A percentile compares a stretch with the other conserved stretches of the same genome.
phyloP scores from a whole-genome alignment of 306 rosid genomes.

The Geum urbanum region DNA sequence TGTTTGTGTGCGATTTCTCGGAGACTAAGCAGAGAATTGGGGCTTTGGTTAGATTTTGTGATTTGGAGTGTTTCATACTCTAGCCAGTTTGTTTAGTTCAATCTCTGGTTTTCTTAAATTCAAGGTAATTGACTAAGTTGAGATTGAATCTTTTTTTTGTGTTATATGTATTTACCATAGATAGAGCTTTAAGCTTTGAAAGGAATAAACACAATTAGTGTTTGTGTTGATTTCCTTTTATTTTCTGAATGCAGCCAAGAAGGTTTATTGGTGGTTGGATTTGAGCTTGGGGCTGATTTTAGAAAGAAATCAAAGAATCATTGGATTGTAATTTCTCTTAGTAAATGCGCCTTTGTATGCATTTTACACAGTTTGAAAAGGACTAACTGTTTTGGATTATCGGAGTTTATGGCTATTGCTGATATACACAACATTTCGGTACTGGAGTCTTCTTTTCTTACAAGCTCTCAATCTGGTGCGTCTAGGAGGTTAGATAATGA shows the following conservation, averaged over 20 bases:
- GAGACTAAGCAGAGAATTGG: constrained; percentile 18
- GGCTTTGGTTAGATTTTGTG: constrained; percentile 16
- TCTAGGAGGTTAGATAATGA: constrained; percentile 52
- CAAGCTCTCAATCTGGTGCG: constrained; percentile 63
- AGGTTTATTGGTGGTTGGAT: constrained; percentile 20
- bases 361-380: constrained; percentile 45
- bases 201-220: not conserved
- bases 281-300: constrained; percentile 32
- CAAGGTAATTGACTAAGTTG: not conserved
- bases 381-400: constrained; percentile 19
- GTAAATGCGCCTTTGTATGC: constrained; percentile 39
- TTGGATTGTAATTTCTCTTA: constrained; percentile 24
- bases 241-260: constrained; percentile 37
- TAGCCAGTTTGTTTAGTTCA: constrained; percentile 4
- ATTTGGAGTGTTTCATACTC: not conserved
- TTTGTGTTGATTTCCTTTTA: not conserved
- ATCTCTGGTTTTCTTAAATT: not conserved
- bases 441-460: constrained; percentile 62
- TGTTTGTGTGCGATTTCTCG: constrained; percentile 8
- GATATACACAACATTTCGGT: constrained; percentile 69
- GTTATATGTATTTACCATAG: not conserved
- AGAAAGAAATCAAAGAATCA: constrained; percentile 37
- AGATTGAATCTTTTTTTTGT: not conserved
- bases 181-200: not conserved
- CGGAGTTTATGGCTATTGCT: constrained; percentile 70